Evolutionary conservation across 306 rosid genomes (phyloP), one percentile per base, ranked within the genome.

Genomic region (Myrica gale): DNA sequence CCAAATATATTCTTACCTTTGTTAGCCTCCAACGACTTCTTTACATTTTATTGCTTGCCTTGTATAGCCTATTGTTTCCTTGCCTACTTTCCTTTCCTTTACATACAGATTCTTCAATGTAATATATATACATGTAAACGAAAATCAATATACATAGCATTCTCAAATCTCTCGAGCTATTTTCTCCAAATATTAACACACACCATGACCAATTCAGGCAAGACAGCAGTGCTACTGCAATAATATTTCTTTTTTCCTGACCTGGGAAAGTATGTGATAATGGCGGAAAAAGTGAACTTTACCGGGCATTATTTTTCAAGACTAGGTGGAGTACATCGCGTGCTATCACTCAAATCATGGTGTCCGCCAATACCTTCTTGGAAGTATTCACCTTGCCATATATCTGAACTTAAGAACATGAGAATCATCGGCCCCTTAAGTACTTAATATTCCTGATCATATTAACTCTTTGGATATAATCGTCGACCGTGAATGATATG

Each of bases 291-390:
- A 82, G 84, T 58, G 44, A 79, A 37, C 21, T 2, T 58, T 68
- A 55, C 16, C 15, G 54, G 47, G 7, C 23, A 21, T 71, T 26
- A 74, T 20, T 45, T 75, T 43, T 20, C 78, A 71, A 63, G 80
- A 47, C 78, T 54, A 48, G 86, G 45, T 69, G 76, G 69, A 71
- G 78, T 66, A 58, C 53, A 46, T 75, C 68, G 68, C 65, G 83
- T 80, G 83, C 82, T 55, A 45, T 69, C 79, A 68, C 79, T 74
- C 79, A 78, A 62, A 74, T 73, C 51, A 73, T 78, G 76, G 41
- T 78, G 85, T 76, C 84, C 79, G 62, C 87, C 87, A 83, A 75
- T 76, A 76, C 54, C 84, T 79, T 47, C 16, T 52, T 81, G 71
- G 76, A 73, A 66, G 75, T 65, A 55, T 82, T 74, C 80, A 54